Evolutionary conservation across 805 yeast species (phyloP).

Genomic region (Candida caryicola): DNA sequence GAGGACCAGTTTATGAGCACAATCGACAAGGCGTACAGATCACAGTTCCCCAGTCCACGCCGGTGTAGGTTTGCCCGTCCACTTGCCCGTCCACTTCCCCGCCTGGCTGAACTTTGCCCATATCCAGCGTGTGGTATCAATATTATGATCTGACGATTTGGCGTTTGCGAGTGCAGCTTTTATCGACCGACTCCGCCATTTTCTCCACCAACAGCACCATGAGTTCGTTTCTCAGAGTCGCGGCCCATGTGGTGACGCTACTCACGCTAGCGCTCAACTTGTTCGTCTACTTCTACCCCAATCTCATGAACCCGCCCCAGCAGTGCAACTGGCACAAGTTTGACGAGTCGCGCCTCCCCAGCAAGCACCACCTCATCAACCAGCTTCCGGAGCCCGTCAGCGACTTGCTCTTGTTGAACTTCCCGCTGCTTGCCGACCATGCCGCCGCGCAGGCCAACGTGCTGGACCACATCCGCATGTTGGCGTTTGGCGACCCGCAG

Average conservation of each 20-base stretch:
- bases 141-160: no score
- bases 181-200: no score
- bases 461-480: slow-evolving; percentile 54
- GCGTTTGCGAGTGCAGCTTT: no score
- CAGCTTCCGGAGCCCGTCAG: slow-evolving; percentile 12
- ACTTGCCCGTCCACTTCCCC: no score
- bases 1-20: no score
- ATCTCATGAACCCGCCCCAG: slow-evolving; percentile 42
- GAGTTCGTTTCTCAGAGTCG: slow-evolving; percentile 2
- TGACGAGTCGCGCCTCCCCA: slow-evolving; percentile 7
- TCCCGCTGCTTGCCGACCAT: slow-evolving; percentile 19
- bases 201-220: slow-evolving; percentile 1
- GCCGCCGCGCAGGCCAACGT: slow-evolving; percentile 6
- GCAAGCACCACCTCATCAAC: slow-evolving; percentile 9
- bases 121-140: no score
- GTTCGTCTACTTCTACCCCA: slow-evolving; percentile 76
- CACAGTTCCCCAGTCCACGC: no score
- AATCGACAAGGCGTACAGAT: no score
- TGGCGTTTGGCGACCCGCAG: slow-evolving; percentile 96
- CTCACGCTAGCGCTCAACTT: slow-evolving; percentile 50
- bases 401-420: slow-evolving; percentile 18
- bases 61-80: no score
- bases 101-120: no score
- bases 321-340: slow-evolving; percentile 59
- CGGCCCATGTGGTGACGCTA: slow-evolving; percentile 27